Evolutionary conservation across 2,329 filamentous ascomycete genomes (phyloP).

Genomic region (Sporothrix pseudoabietina): DNA sequence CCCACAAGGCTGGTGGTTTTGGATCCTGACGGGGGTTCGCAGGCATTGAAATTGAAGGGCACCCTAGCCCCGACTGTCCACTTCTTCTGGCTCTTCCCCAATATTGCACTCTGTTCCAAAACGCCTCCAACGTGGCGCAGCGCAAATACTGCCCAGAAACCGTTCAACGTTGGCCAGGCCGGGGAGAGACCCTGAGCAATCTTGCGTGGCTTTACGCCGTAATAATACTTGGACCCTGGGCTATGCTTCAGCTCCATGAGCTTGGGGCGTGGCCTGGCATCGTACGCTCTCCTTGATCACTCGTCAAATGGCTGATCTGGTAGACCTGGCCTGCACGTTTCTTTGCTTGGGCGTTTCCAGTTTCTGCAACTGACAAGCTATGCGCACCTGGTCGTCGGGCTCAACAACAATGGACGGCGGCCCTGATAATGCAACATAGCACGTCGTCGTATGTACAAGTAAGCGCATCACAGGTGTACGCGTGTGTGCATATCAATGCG

Average conservation of each 20-base stretch:
- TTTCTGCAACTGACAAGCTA: conserved; percentile 1
- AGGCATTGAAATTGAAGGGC: conserved; percentile 22
- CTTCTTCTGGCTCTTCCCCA: neutral
- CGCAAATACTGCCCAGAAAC: neutral
- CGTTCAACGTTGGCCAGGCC: conserved; percentile 14
- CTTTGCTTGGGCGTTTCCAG: neutral
- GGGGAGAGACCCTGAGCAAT: conserved; percentile 13
- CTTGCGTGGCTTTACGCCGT: conserved; percentile 1
- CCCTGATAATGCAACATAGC: neutral
- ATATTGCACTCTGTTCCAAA: conserved; percentile 1
- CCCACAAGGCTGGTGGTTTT: conserved; percentile 22
- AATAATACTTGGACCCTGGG: neutral
- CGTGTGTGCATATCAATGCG: neutral
- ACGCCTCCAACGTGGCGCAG: conserved; percentile 20
- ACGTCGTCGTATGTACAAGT: neutral
- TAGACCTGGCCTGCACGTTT: neutral
- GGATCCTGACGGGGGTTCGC: conserved; percentile 10
- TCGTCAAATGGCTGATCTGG: neutral
- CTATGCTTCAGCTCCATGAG: neutral
- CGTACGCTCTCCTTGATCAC: neutral
- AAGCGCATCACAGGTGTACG: neutral
- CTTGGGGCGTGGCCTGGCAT: too few relatives aligned
- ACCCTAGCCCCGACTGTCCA: neutral
- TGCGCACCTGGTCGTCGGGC: neutral
- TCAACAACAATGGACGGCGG: neutral